phyloP scores from a whole-genome alignment of 176 grass and related monocot species.

The Coix lacrymajobi region DNA sequence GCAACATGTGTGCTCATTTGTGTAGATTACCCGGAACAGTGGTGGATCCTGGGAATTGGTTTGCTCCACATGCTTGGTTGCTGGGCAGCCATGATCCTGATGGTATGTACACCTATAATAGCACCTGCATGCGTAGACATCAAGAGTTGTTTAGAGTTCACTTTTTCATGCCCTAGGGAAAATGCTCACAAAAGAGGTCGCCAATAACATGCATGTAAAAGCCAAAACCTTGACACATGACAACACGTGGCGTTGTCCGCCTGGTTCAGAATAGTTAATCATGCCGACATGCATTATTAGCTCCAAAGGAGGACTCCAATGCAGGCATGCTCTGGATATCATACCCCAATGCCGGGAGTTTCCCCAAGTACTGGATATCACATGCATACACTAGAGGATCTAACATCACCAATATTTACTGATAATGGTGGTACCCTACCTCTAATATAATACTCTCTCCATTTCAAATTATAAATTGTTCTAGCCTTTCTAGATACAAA shows the following conservation, averaged over 20 bases:
- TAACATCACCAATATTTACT: background rate
- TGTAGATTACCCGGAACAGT: conserved; percentile 46
- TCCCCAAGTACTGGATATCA: conserved; percentile 16
- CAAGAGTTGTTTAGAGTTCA: conserved; percentile 10
- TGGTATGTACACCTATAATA: conserved; percentile 66
- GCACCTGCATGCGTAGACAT: conserved; percentile 29
- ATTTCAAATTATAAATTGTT: background rate
- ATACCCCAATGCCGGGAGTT: background rate
- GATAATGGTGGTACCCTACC: background rate
- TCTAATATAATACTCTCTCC: background rate
- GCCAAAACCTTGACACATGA: conserved; percentile 37
- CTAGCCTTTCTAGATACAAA: background rate
- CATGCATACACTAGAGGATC: conserved; percentile 9
- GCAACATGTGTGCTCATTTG: conserved; percentile 46
- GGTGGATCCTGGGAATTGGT: conserved; percentile 37
- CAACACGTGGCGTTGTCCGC: conserved; percentile 1
- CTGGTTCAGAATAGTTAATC: conserved; percentile 28
- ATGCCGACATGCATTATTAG: conserved; percentile 46
- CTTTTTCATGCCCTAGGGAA: conserved; percentile 31
- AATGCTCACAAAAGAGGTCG: conserved; percentile 30
- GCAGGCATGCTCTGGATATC: conserved; percentile 15
- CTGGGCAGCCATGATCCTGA: conserved; percentile 44
- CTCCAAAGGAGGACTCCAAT: conserved; percentile 21
- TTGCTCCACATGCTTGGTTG: conserved; percentile 62
- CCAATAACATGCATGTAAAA: conserved; percentile 27